Evolutionary conservation across 306 rosid species (phyloP).

Genomic region (Astragalus glycyphyllos): DNA sequence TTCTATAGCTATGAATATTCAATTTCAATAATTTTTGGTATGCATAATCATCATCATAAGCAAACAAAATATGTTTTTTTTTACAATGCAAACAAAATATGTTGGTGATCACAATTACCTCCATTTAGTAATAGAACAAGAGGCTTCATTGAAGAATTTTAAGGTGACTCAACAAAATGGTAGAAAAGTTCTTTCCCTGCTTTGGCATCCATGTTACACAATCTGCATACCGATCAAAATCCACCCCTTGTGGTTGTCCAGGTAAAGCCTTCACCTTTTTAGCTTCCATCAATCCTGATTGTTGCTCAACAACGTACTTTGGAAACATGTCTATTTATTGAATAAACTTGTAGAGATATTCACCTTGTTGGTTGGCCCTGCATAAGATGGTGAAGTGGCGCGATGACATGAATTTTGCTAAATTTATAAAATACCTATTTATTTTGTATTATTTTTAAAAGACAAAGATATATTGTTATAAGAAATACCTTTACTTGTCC

Average conservation of each 20-base stretch:
- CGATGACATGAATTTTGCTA: constrained; percentile 9
- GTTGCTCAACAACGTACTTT: constrained; percentile 4
- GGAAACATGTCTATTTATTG: constrained; percentile 3
- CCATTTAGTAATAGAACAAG: constrained; percentile 48
- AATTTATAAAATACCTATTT: too few species aligned
- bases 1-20: too few species aligned
- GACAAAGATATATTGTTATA: too few species aligned
- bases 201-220: constrained; percentile 40
- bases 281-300: constrained; percentile 11
- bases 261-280: constrained; percentile 43
- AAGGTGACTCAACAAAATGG: constrained; percentile 46
- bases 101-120: constrained; percentile 2
- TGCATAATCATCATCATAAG: too few species aligned
- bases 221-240: constrained; percentile 43
- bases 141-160: constrained; percentile 40
- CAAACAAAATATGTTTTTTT: too few species aligned
- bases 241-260: constrained; percentile 39
- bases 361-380: constrained; percentile 22
- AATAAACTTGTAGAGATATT: constrained; percentile 33
- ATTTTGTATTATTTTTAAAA: too few species aligned
- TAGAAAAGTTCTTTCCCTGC: constrained; percentile 37
- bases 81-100: not conserved
- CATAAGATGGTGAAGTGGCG: constrained; percentile 25
- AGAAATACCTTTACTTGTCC: too few species aligned
- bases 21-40: too few species aligned